These are phyloP conservation scores for Scheffersomyces stambukii DNA, from an alignment of 1,139 yeast genomes.

Conservation along the genomic window DNA sequence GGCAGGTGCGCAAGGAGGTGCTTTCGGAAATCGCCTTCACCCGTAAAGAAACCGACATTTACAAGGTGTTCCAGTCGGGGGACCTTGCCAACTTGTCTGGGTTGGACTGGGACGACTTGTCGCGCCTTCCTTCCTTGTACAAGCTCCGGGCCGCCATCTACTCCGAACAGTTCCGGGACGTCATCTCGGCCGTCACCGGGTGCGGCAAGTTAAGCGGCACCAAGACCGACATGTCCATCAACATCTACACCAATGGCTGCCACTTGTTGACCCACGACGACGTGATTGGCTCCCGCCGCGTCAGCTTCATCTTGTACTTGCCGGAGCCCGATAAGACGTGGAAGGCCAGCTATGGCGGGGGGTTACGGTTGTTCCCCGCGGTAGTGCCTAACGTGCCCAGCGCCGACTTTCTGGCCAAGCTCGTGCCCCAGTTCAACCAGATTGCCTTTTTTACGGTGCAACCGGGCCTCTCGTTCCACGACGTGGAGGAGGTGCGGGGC, in stretches of 20 bases:
- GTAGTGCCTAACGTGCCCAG: conserved; percentile 86
- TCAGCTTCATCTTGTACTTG: conserved; percentile 85
- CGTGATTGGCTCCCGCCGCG: conserved; percentile 92
- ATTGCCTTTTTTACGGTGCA: conserved; percentile 94
- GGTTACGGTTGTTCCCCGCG: conserved; percentile 80
- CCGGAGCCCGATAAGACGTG: conserved; percentile 89
- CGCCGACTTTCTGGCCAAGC: conserved; percentile 63
- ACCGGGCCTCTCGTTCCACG: conserved; percentile 95
- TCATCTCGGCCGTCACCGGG: conserved; percentile 77
- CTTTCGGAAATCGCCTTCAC: conserved; percentile 83
- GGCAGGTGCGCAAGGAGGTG: conserved; percentile 81
- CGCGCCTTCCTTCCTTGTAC: conserved; percentile 67
- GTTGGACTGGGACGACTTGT: conserved; percentile 68
- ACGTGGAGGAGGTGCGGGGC: conserved; percentile 93
- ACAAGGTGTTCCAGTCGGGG: conserved; percentile 91
- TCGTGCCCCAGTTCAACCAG: conserved; percentile 93
- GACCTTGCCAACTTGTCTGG: conserved; percentile 93
- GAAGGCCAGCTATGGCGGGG: conserved; percentile 91
- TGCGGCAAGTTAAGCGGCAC: conserved; percentile 86
- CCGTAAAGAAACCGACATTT: conserved; percentile 93
- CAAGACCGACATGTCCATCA: conserved; percentile 89
- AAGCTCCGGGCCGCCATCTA: conserved; percentile 83
- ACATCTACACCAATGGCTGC: conserved; percentile 88
- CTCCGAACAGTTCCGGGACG: conserved; percentile 77
- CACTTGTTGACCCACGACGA: conserved; percentile 95